Percentiles rank a stretch among this genome's conserved stretches.
Evolutionary conservation across 495 filamentous ascomycete species (phyloP).

Genomic region (Copromyces sp.): DNA sequence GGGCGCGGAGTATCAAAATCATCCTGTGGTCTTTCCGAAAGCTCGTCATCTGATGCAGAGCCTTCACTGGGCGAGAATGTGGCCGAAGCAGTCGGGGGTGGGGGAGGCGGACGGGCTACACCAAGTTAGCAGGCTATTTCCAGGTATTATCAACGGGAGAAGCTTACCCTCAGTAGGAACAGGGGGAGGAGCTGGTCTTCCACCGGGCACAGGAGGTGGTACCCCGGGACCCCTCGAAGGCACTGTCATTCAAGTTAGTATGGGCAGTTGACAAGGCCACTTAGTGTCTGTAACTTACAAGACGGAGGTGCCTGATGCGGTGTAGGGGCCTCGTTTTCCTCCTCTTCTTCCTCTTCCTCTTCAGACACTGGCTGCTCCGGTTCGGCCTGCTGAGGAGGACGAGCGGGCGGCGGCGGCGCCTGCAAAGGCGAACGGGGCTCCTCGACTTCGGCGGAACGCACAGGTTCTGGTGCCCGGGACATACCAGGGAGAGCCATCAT

Average conservation of each 20-base stretch:
- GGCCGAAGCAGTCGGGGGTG: conserved; percentile 38
- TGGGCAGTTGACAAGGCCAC: conserved; percentile 19
- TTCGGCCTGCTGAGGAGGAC: conserved; percentile 10
- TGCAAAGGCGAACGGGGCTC: conserved; percentile 27
- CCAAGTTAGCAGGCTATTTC: conserved; percentile 24
- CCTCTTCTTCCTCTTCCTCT: conserved; percentile 34
- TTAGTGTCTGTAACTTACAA: conserved; percentile 33
- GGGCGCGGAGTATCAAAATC: conserved; percentile 27
- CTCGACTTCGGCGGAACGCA: conserved; percentile 31
- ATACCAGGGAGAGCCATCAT: conserved; percentile 71
- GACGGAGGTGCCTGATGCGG: conserved; percentile 29
- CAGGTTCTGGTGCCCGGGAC: conserved; percentile 28
- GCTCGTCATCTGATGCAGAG: conserved; percentile 88
- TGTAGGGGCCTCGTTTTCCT: conserved; percentile 25
- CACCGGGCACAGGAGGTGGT: conserved; percentile 51
- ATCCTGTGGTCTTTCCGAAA: conserved; percentile 52
- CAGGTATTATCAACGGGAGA: conserved; percentile 3
- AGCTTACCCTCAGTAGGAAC: conserved; percentile 59
- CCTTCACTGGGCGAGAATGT: conserved; percentile 61
- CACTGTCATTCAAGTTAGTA: conserved; percentile 21
- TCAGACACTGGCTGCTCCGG: conserved; percentile 22
- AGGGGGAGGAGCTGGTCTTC: conserved; percentile 58
- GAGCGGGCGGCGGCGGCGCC: conserved; percentile 30
- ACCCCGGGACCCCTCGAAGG: conserved; percentile 25
- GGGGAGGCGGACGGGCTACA: conserved; percentile 48